Conservation (phyloP, 2,329 filamentous ascomycete genomes). For the Ophiosphaerella herpotricha region DNA sequence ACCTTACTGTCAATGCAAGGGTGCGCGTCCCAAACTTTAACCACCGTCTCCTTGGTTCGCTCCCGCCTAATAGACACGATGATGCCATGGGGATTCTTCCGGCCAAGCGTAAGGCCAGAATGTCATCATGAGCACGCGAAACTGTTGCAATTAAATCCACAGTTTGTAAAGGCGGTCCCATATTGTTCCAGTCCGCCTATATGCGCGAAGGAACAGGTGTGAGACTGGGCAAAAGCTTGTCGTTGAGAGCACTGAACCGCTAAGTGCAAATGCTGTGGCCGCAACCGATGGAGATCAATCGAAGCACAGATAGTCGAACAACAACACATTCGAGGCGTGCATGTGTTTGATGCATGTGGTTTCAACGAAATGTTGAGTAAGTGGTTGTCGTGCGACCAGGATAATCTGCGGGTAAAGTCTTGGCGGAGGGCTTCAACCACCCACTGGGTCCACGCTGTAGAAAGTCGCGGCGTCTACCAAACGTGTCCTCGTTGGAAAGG, state of each 20-base stretch:
- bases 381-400: constrained; percentile 13
- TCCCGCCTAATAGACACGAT: neutral
- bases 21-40: neutral
- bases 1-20: constrained; percentile 18
- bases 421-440: constrained; percentile 16
- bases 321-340: constrained; percentile 22
- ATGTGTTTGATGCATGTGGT: constrained; percentile 26
- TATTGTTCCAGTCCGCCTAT: constrained; percentile 16
- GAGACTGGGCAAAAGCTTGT: neutral
- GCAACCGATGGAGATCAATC: constrained; percentile 4
- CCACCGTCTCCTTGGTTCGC: neutral
- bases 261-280: constrained; percentile 1
- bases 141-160: constrained; percentile 17
- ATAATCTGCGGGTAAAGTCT: constrained; percentile 31
- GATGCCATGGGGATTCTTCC: neutral
- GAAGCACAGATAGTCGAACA: constrained; percentile 13
- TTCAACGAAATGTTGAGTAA: constrained; percentile 20
- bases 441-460: constrained; percentile 19
- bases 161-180: constrained; percentile 16
- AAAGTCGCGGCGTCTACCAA: constrained; percentile 14
- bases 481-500: neutral
- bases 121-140: constrained; percentile 15
- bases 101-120: constrained; percentile 3
- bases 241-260: too few relatives aligned
- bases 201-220: constrained; percentile 9